Base-by-base conservation (phyloP, 2,329 filamentous ascomycete species). In the Bipolaris oryzae region DNA sequence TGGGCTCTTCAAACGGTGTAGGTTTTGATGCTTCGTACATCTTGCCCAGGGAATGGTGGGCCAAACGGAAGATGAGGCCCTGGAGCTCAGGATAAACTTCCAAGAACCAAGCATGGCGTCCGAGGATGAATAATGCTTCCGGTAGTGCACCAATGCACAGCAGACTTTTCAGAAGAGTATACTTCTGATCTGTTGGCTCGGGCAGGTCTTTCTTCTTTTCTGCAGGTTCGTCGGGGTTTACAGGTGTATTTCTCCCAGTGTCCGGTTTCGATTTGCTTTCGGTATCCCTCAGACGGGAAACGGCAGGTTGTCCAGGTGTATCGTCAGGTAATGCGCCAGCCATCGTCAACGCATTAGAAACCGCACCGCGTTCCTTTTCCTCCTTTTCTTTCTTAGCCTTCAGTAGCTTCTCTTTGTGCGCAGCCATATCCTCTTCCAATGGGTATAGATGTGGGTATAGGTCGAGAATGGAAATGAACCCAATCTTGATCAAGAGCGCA, bases 361-460 rank as follows among this genome's bases (percentile, higher is more conserved):
- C 83, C 41, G 83, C 83, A 35, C 87, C 92, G 43, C 89, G 84
- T 37, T 84, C 87, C 38, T 85, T 83, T 56, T 83, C 85, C 71
- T 96, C 92, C 70, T 89, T 87, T 63, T 95, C 91, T 42, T 67
- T 68, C 61, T 71, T 72, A 28, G 88, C 87, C 47, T 95, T 85
- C 74, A 88, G 79, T 59, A 90, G 87, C 63, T 87, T 86, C 38
- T 86, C 83, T 61, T 86, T 88, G 49, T 96, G 81, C 6, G 80
- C 81, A 37, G 89, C 85, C 94, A 99, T 98, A 3, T 87, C 82
- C 31, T 91, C 87, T 63, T 98, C 95, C 0, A 84, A 79, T 7
- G 95, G 92, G 80, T 92, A 96, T 0, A 99, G 84, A 74, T 99
- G 95, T 15, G 92, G 89, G 74, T 96, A 98, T 1, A 99, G 81